Evolutionary conservation across 208 protist genomes (phyloP), one percentile per base, ranked within the genome.

Genomic region (Acanthamoeba healyi): DNA sequence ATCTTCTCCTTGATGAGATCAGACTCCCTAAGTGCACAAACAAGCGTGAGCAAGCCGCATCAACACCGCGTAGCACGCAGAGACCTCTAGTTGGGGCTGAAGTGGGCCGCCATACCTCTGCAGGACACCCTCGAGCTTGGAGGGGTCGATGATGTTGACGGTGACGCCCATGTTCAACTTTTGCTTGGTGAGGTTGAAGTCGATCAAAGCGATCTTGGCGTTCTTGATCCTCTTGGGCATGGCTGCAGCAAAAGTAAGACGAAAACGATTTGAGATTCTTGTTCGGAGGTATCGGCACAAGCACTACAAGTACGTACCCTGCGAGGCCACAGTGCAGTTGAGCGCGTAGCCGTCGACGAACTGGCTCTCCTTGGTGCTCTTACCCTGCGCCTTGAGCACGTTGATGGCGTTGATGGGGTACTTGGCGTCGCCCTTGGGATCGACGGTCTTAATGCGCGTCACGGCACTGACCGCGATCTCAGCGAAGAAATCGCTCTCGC

Each of bases 191-290:
- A 99, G 97, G 95, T 99, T 99, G 92, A 99, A 99, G 96, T 99
- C 99, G 44, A 99, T 96, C 40, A 99, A 97, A 1, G 99, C 99
- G 92, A 99, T 99, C 94, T 99, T 99, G 24, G 99, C 99, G 89
- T 98, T 97, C 79, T 97, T 96, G 26, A 99, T 96, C 10, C 94
- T 95, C 46, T 98, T 98, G 44, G 99, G 99, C 99, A 99, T 99
- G 56, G 92, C 94, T 94, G 81, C 56, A 72, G n/a, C n/a, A n/a
- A n/a, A n/a, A 84, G 51, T 81, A 29, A 94, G 15, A 49, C 29
- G 61, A 86, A 92, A 93, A 2, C 29, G 93, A 19, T 89, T 49
- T 44, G 10, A 67, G 46, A 44, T 49, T n/a, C 40, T 6, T 54
- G 24, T 7, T 46, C 58, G 4, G 19, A 3, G 4, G 54, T 5